A percentile compares a stretch with the other conserved stretches of the same genome.
Evolutionary conservation across 805 yeast species (phyloP).

Genomic region (Candida suzukii): DNA sequence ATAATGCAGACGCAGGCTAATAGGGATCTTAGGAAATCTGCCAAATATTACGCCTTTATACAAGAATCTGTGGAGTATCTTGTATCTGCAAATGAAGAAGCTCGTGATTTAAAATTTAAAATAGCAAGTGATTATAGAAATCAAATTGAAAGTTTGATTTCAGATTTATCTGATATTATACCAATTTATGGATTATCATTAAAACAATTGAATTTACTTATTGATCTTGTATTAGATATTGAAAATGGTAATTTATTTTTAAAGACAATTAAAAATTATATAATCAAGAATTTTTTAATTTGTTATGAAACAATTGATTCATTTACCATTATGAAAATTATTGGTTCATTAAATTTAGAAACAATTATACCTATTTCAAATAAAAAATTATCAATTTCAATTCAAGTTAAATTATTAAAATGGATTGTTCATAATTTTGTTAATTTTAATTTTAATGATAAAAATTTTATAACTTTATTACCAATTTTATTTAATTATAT

Average conservation of each 20-base stretch:
- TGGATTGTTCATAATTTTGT: slow-evolving; percentile 15
- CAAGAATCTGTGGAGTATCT: background rate
- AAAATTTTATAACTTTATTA: slow-evolving; percentile 11
- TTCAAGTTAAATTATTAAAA: slow-evolving; percentile 14
- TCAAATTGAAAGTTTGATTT: background rate
- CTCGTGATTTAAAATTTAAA: background rate
- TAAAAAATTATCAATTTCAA: slow-evolving; percentile 4
- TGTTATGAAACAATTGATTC: slow-evolving; percentile 18
- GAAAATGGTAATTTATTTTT: slow-evolving; percentile 8
- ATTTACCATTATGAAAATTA: slow-evolving; percentile 11
- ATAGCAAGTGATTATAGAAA: background rate
- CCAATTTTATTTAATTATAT: slow-evolving; percentile 19
- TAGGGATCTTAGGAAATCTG: background rate
- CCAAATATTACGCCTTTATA: background rate
- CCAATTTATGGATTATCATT: slow-evolving; percentile 17
- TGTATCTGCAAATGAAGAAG: background rate
- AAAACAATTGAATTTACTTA: slow-evolving; percentile 9
- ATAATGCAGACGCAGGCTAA: too few relatives aligned
- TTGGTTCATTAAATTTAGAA: slow-evolving; percentile 14
- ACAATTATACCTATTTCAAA: slow-evolving; percentile 4
- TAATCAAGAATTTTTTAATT: slow-evolving; percentile 8
- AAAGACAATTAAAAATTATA: slow-evolving; percentile 7
- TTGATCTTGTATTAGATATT: slow-evolving; percentile 14
- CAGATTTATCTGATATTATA: slow-evolving; percentile 1
- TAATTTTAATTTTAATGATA: slow-evolving; percentile 12